Evolutionary conservation across 331 rosid species (phyloP).

Genomic region (Prunus yedoensis): DNA sequence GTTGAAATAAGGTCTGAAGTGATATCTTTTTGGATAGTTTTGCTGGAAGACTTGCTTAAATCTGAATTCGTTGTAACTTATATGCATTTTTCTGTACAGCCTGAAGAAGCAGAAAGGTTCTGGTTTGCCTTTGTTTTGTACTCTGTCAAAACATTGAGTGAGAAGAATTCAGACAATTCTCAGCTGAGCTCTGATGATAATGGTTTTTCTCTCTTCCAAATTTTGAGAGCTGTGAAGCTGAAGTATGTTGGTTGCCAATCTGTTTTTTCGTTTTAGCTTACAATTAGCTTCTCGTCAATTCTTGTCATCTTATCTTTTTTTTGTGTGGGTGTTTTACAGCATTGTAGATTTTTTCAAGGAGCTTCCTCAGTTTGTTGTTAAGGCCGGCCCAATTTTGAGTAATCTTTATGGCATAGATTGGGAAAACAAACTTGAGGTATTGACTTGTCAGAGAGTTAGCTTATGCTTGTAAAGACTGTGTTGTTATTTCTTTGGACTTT

Average conservation of each 20-base stretch:
- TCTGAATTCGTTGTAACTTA: not conserved
- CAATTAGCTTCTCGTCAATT: slow-evolving; percentile 14
- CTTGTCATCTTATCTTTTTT: slow-evolving; percentile 11
- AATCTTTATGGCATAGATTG: slow-evolving; percentile 73
- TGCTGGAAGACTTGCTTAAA: not conserved
- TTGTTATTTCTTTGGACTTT: not conserved
- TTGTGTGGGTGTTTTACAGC: slow-evolving; percentile 41
- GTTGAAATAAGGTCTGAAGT: slow-evolving; percentile 3
- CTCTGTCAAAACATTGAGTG: slow-evolving; percentile 61
- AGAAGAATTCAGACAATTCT: slow-evolving; percentile 36
- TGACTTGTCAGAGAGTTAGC: slow-evolving; percentile 4
- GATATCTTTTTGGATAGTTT: slow-evolving; percentile 9
- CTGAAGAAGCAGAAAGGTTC: slow-evolving; percentile 82
- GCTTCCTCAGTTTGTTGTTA: slow-evolving; percentile 87
- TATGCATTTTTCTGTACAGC: slow-evolving; percentile 42
- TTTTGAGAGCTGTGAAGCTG: slow-evolving; percentile 75
- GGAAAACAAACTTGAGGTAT: slow-evolving; percentile 91
- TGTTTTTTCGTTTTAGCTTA: slow-evolving; percentile 17
- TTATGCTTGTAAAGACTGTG: slow-evolving; percentile 16
- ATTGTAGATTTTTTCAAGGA: slow-evolving; percentile 82
- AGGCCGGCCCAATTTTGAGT: slow-evolving; percentile 75
- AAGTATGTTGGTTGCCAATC: slow-evolving; percentile 48
- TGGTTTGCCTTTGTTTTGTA: slow-evolving; percentile 82
- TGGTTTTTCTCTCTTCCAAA: slow-evolving; percentile 63
- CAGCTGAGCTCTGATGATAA: slow-evolving; percentile 39